Base-by-base conservation (phyloP, 2,329 filamentous ascomycete genomes). In the Shiraia sp. region DNA sequence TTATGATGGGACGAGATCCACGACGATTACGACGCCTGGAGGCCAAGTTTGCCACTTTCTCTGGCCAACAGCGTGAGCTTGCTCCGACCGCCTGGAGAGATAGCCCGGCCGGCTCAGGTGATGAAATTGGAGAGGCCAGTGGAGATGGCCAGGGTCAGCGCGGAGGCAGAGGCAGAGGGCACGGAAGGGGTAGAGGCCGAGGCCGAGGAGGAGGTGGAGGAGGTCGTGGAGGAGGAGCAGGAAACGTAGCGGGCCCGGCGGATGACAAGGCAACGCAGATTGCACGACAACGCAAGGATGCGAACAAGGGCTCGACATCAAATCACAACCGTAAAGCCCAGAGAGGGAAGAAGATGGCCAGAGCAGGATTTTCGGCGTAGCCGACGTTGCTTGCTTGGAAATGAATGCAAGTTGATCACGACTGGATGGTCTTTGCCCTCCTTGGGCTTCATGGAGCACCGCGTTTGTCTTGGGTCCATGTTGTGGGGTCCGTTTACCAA, bases 291-390 rank as follows among this genome's bases (percentile, higher is more conserved):
- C 79, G 80, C 49, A 96, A 96, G 65, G 91, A 95, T 63, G 83
- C 87, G 17, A 87, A 84, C 55, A 96, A 96, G 68, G 79, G 85
- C 2, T 88, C 86, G 15, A 77, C 86, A 47, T 90, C 89, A 23
- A 96, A 96, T 63, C 90, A 96, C 65, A 93, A 90, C 67, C 81
- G 91, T 17, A 80, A 90, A 35, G 87, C 95, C 62, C 79, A 81
- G 57, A 70, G 80, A 43, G 81, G 79, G 32, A 80, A 72, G 63
- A 84, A 84, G 67, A 80, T 84, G 72, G 80, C 80, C 2, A 72
- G 79, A 47, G 80, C 75, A 36, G 80, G 80, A 2, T 73, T 77
- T 47, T 41, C 73, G 9, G 74, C 72, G 6, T 75, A 55, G 45
- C 36, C 29, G 37, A 44, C 8, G 8, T 22, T 22, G 19, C 4